A percentile compares a stretch with the other conserved stretches of the same genome.
phyloP scores from a whole-genome alignment of 768 basidiomycete genomes.

The Clavaria fumosa region DNA sequence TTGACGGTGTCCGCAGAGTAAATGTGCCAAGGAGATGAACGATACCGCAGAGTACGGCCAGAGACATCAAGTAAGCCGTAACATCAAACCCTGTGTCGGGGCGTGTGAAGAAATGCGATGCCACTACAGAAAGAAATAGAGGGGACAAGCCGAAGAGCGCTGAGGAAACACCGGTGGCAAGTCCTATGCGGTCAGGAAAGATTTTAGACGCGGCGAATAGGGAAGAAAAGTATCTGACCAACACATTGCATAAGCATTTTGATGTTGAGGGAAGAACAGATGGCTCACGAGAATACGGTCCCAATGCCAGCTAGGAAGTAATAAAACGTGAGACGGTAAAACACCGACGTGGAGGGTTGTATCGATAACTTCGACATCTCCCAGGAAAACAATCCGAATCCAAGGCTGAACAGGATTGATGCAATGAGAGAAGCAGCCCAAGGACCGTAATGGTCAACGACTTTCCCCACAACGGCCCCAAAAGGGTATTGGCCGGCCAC shows the following conservation, averaged over 20 bases:
- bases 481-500: slow-evolving; percentile 75
- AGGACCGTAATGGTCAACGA: slow-evolving; percentile 54
- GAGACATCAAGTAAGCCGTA: slow-evolving; percentile 34
- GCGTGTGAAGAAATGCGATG: slow-evolving; percentile 44
- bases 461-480: slow-evolving; percentile 50
- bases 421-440: slow-evolving; percentile 50
- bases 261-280: too few relatives aligned
- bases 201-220: slow-evolving; percentile 61
- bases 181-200: slow-evolving; percentile 49
- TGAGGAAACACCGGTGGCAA: slow-evolving; percentile 51
- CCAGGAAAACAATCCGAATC: slow-evolving; percentile 47
- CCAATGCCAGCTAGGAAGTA: slow-evolving; percentile 55
- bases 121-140: slow-evolving; percentile 50
- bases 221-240: slow-evolving; percentile 45
- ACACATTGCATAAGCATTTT: slow-evolving; percentile 1
- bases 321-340: slow-evolving; percentile 35
- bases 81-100: slow-evolving; percentile 29
- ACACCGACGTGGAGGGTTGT: slow-evolving; percentile 27
- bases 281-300: slow-evolving; percentile 55
- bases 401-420: slow-evolving; percentile 38
- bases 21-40: slow-evolving; percentile 41
- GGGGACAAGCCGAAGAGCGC: slow-evolving; percentile 75
- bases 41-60: slow-evolving; percentile 36
- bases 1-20: slow-evolving; percentile 21
- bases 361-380: slow-evolving; percentile 36